Evolutionary conservation across 345 rosid species (phyloP).

Genomic region (Anastatica hierochuntica): DNA sequence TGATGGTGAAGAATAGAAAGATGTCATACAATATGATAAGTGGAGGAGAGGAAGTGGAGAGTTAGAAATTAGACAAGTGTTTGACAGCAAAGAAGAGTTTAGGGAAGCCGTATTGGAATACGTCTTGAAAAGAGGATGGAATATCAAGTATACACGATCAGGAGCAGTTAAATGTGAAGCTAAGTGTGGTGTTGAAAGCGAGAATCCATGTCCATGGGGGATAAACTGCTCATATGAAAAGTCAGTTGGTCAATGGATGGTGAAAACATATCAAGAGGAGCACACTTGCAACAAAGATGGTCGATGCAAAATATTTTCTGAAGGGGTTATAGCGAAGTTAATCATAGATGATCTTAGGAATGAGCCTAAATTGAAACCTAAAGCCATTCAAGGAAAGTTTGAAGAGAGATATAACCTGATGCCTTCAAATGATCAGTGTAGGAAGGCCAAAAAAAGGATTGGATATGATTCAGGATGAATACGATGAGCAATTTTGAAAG

Average conservation of each 20-base stretch:
- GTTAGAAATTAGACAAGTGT: too few relatives aligned
- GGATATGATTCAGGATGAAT: background rate
- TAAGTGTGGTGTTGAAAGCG: background rate
- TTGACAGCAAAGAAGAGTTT: too few relatives aligned
- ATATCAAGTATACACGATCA: too few relatives aligned
- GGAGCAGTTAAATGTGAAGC: background rate
- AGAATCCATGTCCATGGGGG: background rate
- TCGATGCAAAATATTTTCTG: background rate
- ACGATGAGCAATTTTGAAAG: background rate
- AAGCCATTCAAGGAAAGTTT: background rate
- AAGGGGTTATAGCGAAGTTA: background rate
- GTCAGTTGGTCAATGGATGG: background rate
- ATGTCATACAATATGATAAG: too few relatives aligned
- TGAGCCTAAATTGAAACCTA: background rate
- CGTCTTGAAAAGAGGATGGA: too few relatives aligned
- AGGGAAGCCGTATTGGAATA: too few relatives aligned
- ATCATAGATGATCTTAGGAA: too few relatives aligned
- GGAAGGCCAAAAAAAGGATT: background rate
- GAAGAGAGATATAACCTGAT: background rate
- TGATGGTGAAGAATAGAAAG: too few relatives aligned
- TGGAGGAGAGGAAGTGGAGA: too few relatives aligned
- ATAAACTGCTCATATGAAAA: background rate
- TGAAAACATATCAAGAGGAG: background rate
- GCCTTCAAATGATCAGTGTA: background rate
- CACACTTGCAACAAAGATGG: background rate